Evolutionary conservation across 805 yeast species (phyloP).

Genomic region (Lipomyces yamanashiensis): DNA sequence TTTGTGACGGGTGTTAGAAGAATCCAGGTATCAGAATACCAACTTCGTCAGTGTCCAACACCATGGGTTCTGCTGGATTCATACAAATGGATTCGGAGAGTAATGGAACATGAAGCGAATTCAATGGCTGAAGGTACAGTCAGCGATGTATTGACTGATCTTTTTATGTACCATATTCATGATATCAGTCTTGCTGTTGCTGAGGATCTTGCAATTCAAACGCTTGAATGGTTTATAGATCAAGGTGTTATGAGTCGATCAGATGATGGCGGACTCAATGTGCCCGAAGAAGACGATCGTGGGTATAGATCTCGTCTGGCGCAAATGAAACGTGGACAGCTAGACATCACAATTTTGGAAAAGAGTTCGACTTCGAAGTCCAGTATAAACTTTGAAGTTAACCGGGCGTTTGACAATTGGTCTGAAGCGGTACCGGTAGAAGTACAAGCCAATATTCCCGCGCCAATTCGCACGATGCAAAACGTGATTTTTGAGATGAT

Average conservation of each 20-base stretch:
- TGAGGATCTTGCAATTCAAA: constrained; percentile 42
- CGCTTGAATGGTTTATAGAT: constrained; percentile 38
- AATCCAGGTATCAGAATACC: neutral
- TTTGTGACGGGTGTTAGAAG: constrained; percentile 8
- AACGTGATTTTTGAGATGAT: constrained; percentile 77
- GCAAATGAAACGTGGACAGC: constrained; percentile 43
- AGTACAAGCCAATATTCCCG: constrained; percentile 25
- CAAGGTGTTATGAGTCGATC: constrained; percentile 38
- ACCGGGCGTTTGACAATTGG: constrained; percentile 8
- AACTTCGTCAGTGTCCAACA: neutral
- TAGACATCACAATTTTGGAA: constrained; percentile 36
- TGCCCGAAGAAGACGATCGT: constrained; percentile 22
- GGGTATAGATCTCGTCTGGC: constrained; percentile 15
- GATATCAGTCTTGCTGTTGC: constrained; percentile 44
- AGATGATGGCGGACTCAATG: constrained; percentile 6
- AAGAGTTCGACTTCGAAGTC: constrained; percentile 20
- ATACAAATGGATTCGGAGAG: constrained; percentile 21
- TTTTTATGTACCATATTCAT: constrained; percentile 40
- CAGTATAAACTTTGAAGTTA: neutral
- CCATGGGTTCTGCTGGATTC: constrained; percentile 26
- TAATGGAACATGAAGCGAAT: constrained; percentile 27
- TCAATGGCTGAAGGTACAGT: constrained; percentile 35
- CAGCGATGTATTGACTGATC: constrained; percentile 36
- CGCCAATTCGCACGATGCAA: constrained; percentile 62
- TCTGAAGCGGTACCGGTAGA: constrained; percentile 23